These are phyloP conservation scores for Sarcodon sp. DNA, from an alignment of 768 basidiomycete species.

Conservation along the genomic window DNA sequence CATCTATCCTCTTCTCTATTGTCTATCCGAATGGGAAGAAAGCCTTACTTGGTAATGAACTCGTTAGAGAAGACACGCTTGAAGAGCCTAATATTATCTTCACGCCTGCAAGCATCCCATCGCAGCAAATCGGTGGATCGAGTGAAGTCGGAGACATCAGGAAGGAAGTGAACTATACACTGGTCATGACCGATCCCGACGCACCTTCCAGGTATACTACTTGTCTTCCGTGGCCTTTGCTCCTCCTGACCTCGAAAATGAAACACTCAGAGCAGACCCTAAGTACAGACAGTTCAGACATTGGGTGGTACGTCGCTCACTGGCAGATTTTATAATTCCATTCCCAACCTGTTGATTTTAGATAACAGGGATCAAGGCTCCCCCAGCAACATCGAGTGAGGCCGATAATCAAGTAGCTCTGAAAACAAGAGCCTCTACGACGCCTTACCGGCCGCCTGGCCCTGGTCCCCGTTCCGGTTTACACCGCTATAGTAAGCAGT, in stretches of 20 bases:
- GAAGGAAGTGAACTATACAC: conserved; percentile 26
- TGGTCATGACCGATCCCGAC: conserved; percentile 24
- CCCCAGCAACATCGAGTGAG: conserved; percentile 16
- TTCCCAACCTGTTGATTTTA: conserved; percentile 23
- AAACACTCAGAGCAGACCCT: conserved; percentile 5
- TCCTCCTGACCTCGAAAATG: no score
- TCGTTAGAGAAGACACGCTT: conserved; percentile 23
- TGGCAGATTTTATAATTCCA: background rate
- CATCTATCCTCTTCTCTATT: conserved; percentile 30
- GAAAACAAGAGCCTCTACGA: conserved; percentile 31
- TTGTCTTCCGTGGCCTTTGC: no score
- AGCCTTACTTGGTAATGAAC: conserved; percentile 23
- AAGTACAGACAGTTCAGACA: conserved; percentile 15
- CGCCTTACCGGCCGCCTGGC: conserved; percentile 44
- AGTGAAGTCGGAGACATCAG: conserved; percentile 9
- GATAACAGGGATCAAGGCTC: conserved; percentile 26
- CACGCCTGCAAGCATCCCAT: conserved; percentile 24
- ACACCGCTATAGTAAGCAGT: conserved; percentile 42
- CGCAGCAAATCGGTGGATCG: conserved; percentile 7
- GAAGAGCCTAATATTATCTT: conserved; percentile 39
- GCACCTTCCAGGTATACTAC: conserved; percentile 11
- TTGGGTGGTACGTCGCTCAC: conserved; percentile 14
- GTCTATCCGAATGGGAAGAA: conserved; percentile 28
- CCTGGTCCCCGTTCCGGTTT: conserved; percentile 39
- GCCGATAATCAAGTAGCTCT: conserved; percentile 22